Evolutionary conservation across 1,284 basidiomycete species (phyloP).

Genomic region (Coniferiporia weirii): DNA sequence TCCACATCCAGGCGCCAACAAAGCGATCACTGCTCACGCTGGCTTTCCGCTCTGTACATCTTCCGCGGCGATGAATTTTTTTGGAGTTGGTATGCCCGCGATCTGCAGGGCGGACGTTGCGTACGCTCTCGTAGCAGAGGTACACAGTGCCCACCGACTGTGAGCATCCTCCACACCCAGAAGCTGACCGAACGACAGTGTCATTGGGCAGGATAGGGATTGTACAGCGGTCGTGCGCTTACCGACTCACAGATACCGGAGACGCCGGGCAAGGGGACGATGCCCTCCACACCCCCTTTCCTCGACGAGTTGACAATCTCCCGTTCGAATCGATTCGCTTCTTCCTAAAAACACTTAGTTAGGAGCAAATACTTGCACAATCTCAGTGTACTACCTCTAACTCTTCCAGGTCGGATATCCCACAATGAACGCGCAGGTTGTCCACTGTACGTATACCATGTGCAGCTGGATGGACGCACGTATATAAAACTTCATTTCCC

Average conservation of each 20-base stretch:
- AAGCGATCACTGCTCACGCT: constrained; percentile 36
- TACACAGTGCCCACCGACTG: constrained; percentile 59
- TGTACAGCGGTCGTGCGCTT: constrained; percentile 2
- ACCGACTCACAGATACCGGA: constrained; percentile 48
- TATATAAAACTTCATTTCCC: neutral
- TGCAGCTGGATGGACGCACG: constrained; percentile 41
- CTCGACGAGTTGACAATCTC: constrained; percentile 57
- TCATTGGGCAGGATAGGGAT: neutral
- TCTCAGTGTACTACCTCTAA: constrained; percentile 48
- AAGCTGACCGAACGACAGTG: neutral
- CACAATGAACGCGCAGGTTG: constrained; percentile 68
- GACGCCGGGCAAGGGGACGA: constrained; percentile 61
- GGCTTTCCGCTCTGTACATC: constrained; percentile 81
- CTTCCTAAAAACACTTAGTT: constrained; percentile 37
- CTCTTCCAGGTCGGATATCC: constrained; percentile 59
- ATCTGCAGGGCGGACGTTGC: constrained; percentile 48
- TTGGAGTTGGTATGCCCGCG: constrained; percentile 51
- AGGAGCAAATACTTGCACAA: neutral
- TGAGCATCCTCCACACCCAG: constrained; percentile 31
- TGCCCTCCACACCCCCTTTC: constrained; percentile 49
- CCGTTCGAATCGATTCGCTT: constrained; percentile 62
- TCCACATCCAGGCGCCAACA: neutral
- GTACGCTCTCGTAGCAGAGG: constrained; percentile 59
- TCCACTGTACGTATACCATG: constrained; percentile 81
- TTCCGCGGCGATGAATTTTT: constrained; percentile 72